A percentile compares a stretch with the other conserved stretches of the same genome.
These are phyloP conservation scores for Rhynchospora pubera DNA, from an alignment of 176 grass and related monocot species.

Conservation along the genomic window DNA sequence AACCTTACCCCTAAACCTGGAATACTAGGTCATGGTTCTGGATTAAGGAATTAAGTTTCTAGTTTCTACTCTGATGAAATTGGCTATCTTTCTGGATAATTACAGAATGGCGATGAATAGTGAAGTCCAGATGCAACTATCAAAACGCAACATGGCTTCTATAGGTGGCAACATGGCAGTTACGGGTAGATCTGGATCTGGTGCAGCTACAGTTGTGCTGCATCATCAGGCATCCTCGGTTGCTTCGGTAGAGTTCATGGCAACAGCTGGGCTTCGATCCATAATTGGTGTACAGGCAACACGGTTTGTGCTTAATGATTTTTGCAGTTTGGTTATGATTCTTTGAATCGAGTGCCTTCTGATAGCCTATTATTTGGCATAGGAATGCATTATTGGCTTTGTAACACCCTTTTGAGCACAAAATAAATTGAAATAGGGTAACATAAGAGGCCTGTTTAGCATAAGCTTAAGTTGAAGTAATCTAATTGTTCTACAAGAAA, in stretches of 20 bases:
- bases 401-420: not conserved
- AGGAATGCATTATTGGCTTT: not conserved
- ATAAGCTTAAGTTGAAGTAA: not conserved
- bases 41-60: not conserved
- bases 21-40: too few relatives aligned
- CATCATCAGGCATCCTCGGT: slow-evolving; percentile 58
- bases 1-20: too few relatives aligned
- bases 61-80: not conserved
- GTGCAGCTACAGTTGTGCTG: slow-evolving; percentile 61
- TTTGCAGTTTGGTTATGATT: not conserved
- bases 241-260: slow-evolving; percentile 74
- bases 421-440: not conserved
- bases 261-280: slow-evolving; percentile 80
- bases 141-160: slow-evolving; percentile 58
- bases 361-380: slow-evolving; percentile 24
- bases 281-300: slow-evolving; percentile 52
- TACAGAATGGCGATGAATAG: slow-evolving; percentile 85
- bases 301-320: slow-evolving; percentile 31
- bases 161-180: slow-evolving; percentile 77
- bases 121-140: slow-evolving; percentile 72
- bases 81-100: slow-evolving; percentile 11
- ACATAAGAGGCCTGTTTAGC: not conserved
- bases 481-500: not conserved
- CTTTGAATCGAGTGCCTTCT: not conserved
- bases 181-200: slow-evolving; percentile 51